Base-by-base conservation (phyloP, 305 asterid species). In the Plantago coronopus region DNA sequence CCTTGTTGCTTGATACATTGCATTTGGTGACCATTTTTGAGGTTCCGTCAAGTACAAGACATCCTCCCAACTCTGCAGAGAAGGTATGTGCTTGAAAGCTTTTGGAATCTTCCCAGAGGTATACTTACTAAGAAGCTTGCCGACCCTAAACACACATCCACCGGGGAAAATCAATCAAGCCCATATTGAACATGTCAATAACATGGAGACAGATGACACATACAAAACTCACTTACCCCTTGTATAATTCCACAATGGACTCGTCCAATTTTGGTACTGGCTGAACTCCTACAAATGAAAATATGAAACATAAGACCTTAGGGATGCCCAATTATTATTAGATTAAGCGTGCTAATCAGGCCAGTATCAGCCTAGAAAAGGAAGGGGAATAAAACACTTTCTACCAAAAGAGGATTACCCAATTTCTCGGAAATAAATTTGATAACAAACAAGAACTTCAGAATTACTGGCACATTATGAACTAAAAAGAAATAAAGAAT, bases 21-120 rank as follows among this genome's bases (percentile, higher is more conserved):
- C 99, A 78, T 89, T 83, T 56, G 96, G 88, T 16, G 99, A 89
- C 99, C 99, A 93, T 56, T 85, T 89, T 65, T 87, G 95, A 22
- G 96, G 97, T 67, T 89, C 99, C 13, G 97, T 89, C 75, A 93
- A 62, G 73, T 83, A 69, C 40, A 93, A 73, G 34, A 89, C 89
- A 76, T 87, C 97, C 77, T 89, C 99, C 97, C 96, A 93, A 38
- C 62, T 75, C 61, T 83, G 87, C 59, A 85, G 27, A 40, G 97
- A 78, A 71, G 99, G 80, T 73, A 93, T 69, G 68, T 79, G 96
- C 73, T 85, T 93, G 62, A 93, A 87, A 48, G 95, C 99, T 85
- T 93, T 93, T 7, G 99, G 96, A 65, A 93, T 78, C 76, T 93
- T 93, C 31, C 97, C 99, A 12, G 94, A 74, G n/a, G 88, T 93